A percentile compares a stretch with the other conserved stretches of the same genome.
phyloP scores from a whole-genome alignment of 257 asterid genomes.

The Thymus quinquecostatus region DNA sequence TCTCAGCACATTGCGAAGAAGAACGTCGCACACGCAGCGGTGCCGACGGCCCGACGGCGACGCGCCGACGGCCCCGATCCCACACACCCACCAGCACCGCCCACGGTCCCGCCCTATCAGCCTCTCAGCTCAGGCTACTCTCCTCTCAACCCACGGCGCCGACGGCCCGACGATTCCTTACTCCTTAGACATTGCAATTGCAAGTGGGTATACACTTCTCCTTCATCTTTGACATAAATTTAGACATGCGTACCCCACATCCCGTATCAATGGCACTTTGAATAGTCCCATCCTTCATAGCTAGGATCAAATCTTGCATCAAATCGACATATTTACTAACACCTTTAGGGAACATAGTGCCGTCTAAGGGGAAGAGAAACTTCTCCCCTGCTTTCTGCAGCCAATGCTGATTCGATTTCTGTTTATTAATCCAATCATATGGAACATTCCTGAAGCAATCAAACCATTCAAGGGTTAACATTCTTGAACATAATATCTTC shows the following conservation, averaged over 20 bases:
- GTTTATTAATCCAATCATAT: slow-evolving; percentile 57
- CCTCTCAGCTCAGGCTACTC: no score
- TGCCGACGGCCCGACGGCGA: no score
- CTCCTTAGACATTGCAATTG: no score
- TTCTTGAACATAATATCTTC: neutral
- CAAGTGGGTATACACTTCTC: no score
- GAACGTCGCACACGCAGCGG: no score
- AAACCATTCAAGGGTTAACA: slow-evolving; percentile 18
- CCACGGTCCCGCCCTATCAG: no score
- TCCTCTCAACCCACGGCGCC: no score
- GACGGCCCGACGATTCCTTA: no score
- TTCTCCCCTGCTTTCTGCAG: slow-evolving; percentile 59
- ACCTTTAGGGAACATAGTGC: slow-evolving; percentile 63
- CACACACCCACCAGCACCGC: no score
- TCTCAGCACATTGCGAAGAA: no score
- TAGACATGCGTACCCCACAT: slow-evolving; percentile 47
- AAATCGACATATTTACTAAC: slow-evolving; percentile 46
- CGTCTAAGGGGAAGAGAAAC: slow-evolving; percentile 60
- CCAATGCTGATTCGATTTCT: slow-evolving; percentile 62
- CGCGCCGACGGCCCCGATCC: no score
- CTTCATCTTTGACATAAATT: no score
- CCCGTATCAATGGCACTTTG: slow-evolving; percentile 66
- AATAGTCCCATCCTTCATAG: slow-evolving; percentile 55
- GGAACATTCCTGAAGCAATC: slow-evolving; percentile 54
- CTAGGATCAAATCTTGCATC: slow-evolving; percentile 56